phyloP scores from a whole-genome alignment of 2,329 filamentous ascomycete genomes.

The Colletotrichum trifolii region DNA sequence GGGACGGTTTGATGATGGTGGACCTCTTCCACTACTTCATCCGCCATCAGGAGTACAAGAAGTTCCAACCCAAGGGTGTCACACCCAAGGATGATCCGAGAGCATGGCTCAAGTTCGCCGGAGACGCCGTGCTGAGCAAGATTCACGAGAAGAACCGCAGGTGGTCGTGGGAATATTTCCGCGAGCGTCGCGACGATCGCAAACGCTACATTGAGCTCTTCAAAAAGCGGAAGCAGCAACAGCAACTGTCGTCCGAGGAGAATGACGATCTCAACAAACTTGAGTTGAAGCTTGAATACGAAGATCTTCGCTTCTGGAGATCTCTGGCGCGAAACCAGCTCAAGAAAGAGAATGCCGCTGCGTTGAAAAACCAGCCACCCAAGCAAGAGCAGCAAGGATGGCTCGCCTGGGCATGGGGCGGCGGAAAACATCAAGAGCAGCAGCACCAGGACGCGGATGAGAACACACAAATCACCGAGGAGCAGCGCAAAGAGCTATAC shows the following conservation, averaged over 20 bases:
- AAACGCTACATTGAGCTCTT: constrained; percentile 91
- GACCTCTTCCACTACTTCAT: constrained; percentile 99
- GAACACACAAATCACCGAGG: constrained; percentile 89
- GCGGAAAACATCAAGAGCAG: constrained; percentile 72
- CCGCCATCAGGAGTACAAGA: constrained; percentile 96
- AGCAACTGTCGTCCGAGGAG: constrained; percentile 77
- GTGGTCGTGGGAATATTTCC: constrained; percentile 98
- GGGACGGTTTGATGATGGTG: constrained; percentile 96
- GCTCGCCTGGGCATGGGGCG: constrained; percentile 88
- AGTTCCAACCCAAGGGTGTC: constrained; percentile 83
- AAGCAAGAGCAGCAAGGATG: constrained; percentile 82
- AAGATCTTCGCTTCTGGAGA: constrained; percentile 97
- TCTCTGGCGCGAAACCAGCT: constrained; percentile 94
- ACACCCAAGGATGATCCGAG: constrained; percentile 88
- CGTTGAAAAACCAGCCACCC: constrained; percentile 73
- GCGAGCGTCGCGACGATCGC: constrained; percentile 90
- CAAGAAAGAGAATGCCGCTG: constrained; percentile 91
- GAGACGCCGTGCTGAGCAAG: constrained; percentile 87
- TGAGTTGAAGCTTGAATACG: constrained; percentile 90
- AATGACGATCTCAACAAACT: constrained; percentile 77
- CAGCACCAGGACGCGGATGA: constrained; percentile 73
- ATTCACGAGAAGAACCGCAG: constrained; percentile 93
- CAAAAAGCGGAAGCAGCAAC: constrained; percentile 88
- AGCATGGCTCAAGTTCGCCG: constrained; percentile 94
- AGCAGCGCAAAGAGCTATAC: constrained; percentile 96